Percentiles rank a stretch among this genome's conserved stretches.
phyloP scores from a whole-genome alignment of 2,329 filamentous ascomycete species.

The Colletotrichum sp. region DNA sequence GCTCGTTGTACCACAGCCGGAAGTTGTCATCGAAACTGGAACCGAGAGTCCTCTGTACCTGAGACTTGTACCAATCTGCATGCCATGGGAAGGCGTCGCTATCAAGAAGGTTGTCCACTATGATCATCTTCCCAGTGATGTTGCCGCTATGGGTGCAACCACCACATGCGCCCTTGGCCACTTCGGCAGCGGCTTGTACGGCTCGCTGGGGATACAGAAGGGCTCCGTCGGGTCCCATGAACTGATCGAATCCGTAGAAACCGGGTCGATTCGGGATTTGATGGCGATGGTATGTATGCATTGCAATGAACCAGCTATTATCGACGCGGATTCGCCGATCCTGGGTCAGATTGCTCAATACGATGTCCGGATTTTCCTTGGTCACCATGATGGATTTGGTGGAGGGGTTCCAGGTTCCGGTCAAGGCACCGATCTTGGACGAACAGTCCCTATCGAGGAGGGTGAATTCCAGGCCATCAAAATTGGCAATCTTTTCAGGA shows the following conservation, averaged over 20 bases:
- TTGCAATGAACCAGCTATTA: constrained; percentile 16
- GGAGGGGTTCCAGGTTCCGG: not conserved
- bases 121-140: constrained; percentile 24
- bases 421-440: not conserved
- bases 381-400: not conserved
- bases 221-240: constrained; percentile 3
- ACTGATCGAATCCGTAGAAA: constrained; percentile 21
- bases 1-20: constrained; percentile 23
- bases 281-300: constrained; percentile 11
- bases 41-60: constrained; percentile 8
- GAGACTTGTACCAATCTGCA: constrained; percentile 25
- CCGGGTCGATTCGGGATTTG: constrained; percentile 6
- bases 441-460: not conserved
- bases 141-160: constrained; percentile 6
- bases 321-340: not conserved
- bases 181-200: not conserved
- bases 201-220: constrained; percentile 6
- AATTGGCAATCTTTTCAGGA: fast-evolving
- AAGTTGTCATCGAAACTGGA: constrained; percentile 15
- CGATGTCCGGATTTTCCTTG: not conserved
- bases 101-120: constrained; percentile 24
- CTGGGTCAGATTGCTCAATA: not conserved
- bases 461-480: not conserved
- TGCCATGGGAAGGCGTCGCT: constrained; percentile 25
- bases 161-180: not conserved